A percentile compares a stretch with the other conserved stretches of the same genome.
Conservation (phyloP, 192 early-diverging fungal species). For the Phlyctochytrium arcticum region DNA sequence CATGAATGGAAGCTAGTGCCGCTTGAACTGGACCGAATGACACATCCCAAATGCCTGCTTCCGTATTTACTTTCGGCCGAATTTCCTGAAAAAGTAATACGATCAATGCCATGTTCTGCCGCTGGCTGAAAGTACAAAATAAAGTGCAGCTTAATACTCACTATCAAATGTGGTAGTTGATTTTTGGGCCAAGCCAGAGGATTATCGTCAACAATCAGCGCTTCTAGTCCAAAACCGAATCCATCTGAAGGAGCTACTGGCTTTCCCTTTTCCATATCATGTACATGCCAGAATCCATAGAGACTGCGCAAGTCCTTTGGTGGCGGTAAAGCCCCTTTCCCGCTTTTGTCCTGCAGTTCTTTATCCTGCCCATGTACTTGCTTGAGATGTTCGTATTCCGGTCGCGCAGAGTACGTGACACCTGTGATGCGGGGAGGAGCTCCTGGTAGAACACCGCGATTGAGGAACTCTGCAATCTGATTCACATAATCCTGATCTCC, state of each 20-base stretch:
- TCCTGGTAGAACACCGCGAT: slow-evolving; percentile 36
- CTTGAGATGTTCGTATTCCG: slow-evolving; percentile 61
- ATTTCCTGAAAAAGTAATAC: not conserved
- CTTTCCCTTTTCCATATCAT: not conserved
- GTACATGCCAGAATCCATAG: slow-evolving; percentile 46
- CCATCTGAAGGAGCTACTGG: not conserved
- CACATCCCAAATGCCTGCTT: not conserved
- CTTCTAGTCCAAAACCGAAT: slow-evolving; percentile 30
- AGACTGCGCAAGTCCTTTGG: slow-evolving; percentile 68
- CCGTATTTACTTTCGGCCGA: not conserved
- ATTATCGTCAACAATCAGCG: slow-evolving; percentile 70
- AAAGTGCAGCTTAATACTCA: no score
- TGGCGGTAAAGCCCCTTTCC: slow-evolving; percentile 34
- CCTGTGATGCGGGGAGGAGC: slow-evolving; percentile 50
- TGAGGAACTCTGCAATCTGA: slow-evolving; percentile 58
- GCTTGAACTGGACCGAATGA: not conserved
- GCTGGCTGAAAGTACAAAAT: no score
- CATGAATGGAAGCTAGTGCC: not conserved
- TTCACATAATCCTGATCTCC: slow-evolving; percentile 78
- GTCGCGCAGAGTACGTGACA: slow-evolving; percentile 61
- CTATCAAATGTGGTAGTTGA: slow-evolving; percentile 74
- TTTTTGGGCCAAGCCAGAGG: slow-evolving; percentile 67
- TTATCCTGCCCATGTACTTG: no score
- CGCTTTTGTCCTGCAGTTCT: slow-evolving; percentile 27
- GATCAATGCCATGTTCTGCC: not conserved